These are phyloP conservation scores for Megacollybia platyphylla DNA, from an alignment of 1,284 basidiomycete genomes.

Conservation along the genomic window DNA sequence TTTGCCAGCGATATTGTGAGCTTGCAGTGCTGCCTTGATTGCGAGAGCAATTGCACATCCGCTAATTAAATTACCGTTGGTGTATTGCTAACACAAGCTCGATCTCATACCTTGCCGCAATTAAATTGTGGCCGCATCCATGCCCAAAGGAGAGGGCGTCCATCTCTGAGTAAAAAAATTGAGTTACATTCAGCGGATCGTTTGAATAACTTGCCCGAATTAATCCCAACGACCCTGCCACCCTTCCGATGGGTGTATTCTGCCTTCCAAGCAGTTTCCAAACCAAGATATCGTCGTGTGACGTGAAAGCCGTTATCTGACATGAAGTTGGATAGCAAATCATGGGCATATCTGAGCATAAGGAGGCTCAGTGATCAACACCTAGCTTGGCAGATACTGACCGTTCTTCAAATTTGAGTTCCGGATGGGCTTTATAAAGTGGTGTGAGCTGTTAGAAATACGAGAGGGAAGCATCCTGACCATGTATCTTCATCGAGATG, in stretches of 20 bases:
- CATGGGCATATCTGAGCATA: conserved; percentile 39
- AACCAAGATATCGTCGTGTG: conserved; percentile 43
- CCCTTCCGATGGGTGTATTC: conserved; percentile 47
- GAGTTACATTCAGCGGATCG: background rate
- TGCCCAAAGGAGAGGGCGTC: conserved; percentile 58
- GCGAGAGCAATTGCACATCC: conserved; percentile 71
- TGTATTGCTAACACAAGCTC: conserved; percentile 80
- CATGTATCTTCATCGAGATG: conserved; percentile 47
- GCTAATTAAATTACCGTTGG: conserved; percentile 22
- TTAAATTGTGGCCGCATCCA: conserved; percentile 62
- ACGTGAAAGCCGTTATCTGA: conserved; percentile 48
- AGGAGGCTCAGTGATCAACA: background rate
- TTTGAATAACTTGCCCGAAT: conserved; percentile 27
- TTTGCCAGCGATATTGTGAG: conserved; percentile 55
- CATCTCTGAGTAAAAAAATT: conserved; percentile 23
- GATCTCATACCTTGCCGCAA: conserved; percentile 31
- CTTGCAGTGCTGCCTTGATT: conserved; percentile 52
- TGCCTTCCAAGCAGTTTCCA: conserved; percentile 73
- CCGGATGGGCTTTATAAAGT: conserved; percentile 33
- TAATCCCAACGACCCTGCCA: conserved; percentile 57
- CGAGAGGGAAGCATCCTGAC: conserved; percentile 18
- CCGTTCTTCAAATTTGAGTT: conserved; percentile 44
- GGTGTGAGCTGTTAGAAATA: conserved; percentile 1
- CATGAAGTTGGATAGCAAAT: conserved; percentile 43
- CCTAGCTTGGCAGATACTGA: conserved; percentile 13